Conservation (phyloP, 768 basidiomycete species). For the Russula abietina region DNA sequence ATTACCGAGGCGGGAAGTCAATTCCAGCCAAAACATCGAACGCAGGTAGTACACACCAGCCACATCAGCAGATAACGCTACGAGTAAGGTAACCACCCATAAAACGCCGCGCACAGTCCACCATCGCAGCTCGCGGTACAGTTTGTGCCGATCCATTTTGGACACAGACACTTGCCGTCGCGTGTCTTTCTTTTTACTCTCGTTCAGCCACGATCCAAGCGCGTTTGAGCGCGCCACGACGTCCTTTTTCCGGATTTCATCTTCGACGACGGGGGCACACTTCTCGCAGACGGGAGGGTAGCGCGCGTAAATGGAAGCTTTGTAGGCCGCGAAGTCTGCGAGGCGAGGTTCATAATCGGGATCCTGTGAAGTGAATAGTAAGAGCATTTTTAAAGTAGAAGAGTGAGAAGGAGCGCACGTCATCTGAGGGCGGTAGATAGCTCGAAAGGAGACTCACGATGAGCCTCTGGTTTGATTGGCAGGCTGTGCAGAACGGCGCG, state of each 20-base stretch:
- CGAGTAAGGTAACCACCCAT: conserved; percentile 48
- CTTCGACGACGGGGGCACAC: conserved; percentile 76
- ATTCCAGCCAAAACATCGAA: background rate
- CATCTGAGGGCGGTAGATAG: conserved; percentile 68
- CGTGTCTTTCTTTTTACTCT: conserved; percentile 59
- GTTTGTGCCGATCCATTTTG: conserved; percentile 38
- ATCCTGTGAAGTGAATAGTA: conserved; percentile 41
- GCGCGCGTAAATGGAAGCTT: conserved; percentile 64
- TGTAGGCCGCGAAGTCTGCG: conserved; percentile 63
- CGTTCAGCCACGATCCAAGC: conserved; percentile 62
- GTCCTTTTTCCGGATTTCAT: conserved; percentile 70
- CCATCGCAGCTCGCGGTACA: conserved; percentile 45
- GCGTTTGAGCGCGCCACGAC: conserved; percentile 76
- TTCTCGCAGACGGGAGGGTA: conserved; percentile 82
- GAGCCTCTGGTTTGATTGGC: conserved; percentile 90
- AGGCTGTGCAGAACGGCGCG: conserved; percentile 76
- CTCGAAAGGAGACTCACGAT: conserved; percentile 81
- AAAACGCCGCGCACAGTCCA: conserved; percentile 69
- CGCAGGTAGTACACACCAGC: conserved; percentile 37
- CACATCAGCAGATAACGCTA: conserved; percentile 39
- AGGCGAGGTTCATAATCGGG: conserved; percentile 63
- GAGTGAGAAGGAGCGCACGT: conserved; percentile 42
- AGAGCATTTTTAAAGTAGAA: conserved; percentile 7
- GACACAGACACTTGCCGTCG: conserved; percentile 44
- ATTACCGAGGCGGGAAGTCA: background rate